A percentile compares a stretch with the other conserved stretches of the same genome.
Evolutionary conservation across 768 basidiomycete species (phyloP).

Genomic region (Boletus pseudopeckii): DNA sequence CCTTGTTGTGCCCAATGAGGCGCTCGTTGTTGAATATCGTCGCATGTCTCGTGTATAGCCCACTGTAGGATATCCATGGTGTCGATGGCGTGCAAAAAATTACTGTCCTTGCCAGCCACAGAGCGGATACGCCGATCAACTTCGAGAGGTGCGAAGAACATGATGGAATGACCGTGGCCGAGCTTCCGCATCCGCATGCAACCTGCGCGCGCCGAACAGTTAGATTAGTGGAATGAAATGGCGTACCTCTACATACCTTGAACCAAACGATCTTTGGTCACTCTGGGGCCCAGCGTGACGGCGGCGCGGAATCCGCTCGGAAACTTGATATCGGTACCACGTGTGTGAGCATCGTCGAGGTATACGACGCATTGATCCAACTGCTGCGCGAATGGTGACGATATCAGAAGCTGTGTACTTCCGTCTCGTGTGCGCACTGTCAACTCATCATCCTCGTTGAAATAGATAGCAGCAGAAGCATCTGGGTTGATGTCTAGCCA

Average conservation of each 20-base stretch:
- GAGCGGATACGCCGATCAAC: constrained; percentile 37
- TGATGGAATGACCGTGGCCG: constrained; percentile 44
- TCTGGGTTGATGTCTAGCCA: constrained; percentile 37
- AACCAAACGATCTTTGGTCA: constrained; percentile 36
- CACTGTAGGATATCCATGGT: constrained; percentile 40
- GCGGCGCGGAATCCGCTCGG: constrained; percentile 34
- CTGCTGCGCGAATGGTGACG: constrained; percentile 34
- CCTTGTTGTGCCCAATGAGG: constrained; percentile 44
- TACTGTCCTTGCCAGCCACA: constrained; percentile 18
- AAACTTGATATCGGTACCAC: constrained; percentile 36
- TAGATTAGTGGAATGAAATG: not conserved
- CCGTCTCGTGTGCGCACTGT: constrained; percentile 32
- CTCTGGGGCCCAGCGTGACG: constrained; percentile 37
- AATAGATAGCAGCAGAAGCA: constrained; percentile 32
- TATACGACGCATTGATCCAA: constrained; percentile 36
- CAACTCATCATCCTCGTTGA: constrained; percentile 33
- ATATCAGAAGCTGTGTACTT: constrained; percentile 23
- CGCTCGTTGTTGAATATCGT: constrained; percentile 36
- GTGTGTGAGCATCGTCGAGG: constrained; percentile 40
- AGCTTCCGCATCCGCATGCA: constrained; percentile 55
- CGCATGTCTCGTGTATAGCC: constrained; percentile 44
- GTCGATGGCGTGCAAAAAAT: not conserved
- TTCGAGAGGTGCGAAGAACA: constrained; percentile 45
- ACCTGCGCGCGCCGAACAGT: constrained; percentile 26
- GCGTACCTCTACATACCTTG: constrained; percentile 27